Conservation (phyloP, 352 stramenopile genomes). For the Pythium grandisporangium region DNA sequence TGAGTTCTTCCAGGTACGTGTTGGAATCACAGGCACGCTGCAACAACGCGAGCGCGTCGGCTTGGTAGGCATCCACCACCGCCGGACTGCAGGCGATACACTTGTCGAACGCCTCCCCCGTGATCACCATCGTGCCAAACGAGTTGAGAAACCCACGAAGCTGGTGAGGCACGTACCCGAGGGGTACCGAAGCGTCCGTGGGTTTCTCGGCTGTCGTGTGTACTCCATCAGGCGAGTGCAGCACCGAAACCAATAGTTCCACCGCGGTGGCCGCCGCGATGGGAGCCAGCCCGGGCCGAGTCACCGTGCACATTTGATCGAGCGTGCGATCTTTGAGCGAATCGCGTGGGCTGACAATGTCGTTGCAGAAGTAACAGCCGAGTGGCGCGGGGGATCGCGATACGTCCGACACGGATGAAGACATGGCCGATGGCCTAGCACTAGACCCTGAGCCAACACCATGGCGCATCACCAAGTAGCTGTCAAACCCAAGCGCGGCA, state of each 20-base stretch:
- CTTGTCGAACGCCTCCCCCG: slow-evolving; percentile 88
- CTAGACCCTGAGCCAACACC: too few relatives aligned
- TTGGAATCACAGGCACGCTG: slow-evolving; percentile 60
- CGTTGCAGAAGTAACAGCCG: slow-evolving; percentile 99
- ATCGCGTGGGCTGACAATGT: slow-evolving; percentile 97
- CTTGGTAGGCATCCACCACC: slow-evolving; percentile 85
- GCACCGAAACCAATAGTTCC: slow-evolving; percentile 93
- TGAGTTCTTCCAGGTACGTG: slow-evolving; percentile 74
- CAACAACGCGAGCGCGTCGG: slow-evolving; percentile 32
- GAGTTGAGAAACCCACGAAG: slow-evolving; percentile 93
- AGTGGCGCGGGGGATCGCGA: too few relatives aligned
- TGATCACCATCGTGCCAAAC: slow-evolving; percentile 78
- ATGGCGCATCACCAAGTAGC: slow-evolving; percentile 98
- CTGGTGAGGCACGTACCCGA: slow-evolving; percentile 91
- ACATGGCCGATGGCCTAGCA: too few relatives aligned
- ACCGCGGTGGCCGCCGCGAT: slow-evolving; percentile 92
- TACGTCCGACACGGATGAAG: slow-evolving; percentile 7
- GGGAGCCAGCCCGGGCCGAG: slow-evolving; percentile 91
- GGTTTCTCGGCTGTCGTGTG: slow-evolving; percentile 54
- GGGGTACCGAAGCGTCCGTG: slow-evolving; percentile 29
- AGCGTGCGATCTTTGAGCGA: slow-evolving; percentile 95
- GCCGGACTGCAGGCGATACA: slow-evolving; percentile 93
- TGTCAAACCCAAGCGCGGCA: slow-evolving; percentile 90
- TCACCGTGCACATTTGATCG: slow-evolving; percentile 99
- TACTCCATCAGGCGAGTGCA: slow-evolving; percentile 88